Conservation (phyloP, 2,329 filamentous ascomycete genomes). For the Hortaea sp. region DNA sequence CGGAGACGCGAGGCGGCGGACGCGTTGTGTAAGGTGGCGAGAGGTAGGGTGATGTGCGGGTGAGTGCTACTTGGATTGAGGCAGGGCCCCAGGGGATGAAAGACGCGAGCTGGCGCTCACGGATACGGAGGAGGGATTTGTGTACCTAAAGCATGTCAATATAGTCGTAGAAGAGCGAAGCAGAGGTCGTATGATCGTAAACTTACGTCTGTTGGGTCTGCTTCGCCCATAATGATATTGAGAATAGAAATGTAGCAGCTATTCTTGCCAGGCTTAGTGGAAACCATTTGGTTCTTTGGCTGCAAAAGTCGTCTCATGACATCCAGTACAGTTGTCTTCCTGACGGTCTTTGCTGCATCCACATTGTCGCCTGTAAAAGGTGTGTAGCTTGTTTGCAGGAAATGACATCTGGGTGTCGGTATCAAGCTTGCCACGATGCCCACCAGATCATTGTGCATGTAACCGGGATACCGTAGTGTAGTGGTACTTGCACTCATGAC, state of each 20-base stretch:
- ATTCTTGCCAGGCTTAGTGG: conserved; percentile 86
- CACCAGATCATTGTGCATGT: conserved; percentile 99
- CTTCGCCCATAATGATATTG: conserved; percentile 98
- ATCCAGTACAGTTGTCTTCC: conserved; percentile 94
- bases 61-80: conserved; percentile 92
- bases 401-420: conserved; percentile 91
- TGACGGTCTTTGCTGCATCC: conserved; percentile 92
- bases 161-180: background rate
- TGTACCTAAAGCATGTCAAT: conserved; percentile 49
- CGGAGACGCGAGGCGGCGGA: conserved; percentile 77
- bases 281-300: conserved; percentile 99
- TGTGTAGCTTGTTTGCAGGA: conserved; percentile 96
- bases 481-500: conserved; percentile 99
- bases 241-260: conserved; percentile 99
- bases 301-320: conserved; percentile 94
- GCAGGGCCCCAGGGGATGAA: conserved; percentile 99
- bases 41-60: conserved; percentile 92
- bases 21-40: conserved; percentile 90
- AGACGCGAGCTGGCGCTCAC: conserved; percentile 83
- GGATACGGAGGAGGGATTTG: conserved; percentile 92
- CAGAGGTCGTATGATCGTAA: background rate
- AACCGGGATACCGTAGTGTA: conserved; percentile 90
- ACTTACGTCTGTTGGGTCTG: conserved; percentile 79
- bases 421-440: conserved; percentile 94
- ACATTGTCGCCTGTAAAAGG: conserved; percentile 95